phyloP scores from a whole-genome alignment of 306 rosid genomes.

The Purshia tridentata region DNA sequence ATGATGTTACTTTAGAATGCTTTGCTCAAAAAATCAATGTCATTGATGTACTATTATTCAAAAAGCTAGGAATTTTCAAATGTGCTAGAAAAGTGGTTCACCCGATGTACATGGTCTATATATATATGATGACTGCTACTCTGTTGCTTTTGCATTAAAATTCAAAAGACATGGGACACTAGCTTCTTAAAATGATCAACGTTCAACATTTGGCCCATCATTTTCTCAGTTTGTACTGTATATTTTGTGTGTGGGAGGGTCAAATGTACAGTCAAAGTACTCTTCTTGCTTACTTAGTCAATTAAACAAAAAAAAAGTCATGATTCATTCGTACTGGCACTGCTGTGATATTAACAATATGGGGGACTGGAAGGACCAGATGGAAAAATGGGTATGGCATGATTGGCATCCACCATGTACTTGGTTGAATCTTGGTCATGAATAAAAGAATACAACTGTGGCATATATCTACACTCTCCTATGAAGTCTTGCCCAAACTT shows the following conservation, averaged over 20 bases:
- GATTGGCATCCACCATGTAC: background rate
- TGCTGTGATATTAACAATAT: too few species aligned
- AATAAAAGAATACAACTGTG: background rate
- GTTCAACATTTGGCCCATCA: background rate
- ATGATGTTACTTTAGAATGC: background rate
- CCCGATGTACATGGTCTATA: background rate
- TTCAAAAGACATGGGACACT: conserved; percentile 13
- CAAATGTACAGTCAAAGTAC: too few species aligned
- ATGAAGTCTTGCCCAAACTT: background rate
- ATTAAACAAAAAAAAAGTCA: too few species aligned
- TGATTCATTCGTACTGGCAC: too few species aligned
- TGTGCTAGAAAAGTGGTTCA: background rate
- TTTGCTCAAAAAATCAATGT: background rate
- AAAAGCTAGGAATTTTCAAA: conserved; percentile 10
- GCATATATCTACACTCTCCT: too few species aligned
- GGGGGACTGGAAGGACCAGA: too few species aligned
- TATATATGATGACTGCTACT: background rate
- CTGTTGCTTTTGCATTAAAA: conserved; percentile 1
- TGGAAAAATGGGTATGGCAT: too few species aligned
- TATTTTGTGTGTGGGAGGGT: too few species aligned
- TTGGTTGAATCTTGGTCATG: background rate
- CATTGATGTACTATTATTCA: background rate
- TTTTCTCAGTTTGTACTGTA: background rate
- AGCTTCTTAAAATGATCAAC: background rate
- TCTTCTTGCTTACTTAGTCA: too few species aligned